Base-by-base conservation (phyloP, 2,329 filamentous ascomycete species). In the Penicillium paneum region DNA sequence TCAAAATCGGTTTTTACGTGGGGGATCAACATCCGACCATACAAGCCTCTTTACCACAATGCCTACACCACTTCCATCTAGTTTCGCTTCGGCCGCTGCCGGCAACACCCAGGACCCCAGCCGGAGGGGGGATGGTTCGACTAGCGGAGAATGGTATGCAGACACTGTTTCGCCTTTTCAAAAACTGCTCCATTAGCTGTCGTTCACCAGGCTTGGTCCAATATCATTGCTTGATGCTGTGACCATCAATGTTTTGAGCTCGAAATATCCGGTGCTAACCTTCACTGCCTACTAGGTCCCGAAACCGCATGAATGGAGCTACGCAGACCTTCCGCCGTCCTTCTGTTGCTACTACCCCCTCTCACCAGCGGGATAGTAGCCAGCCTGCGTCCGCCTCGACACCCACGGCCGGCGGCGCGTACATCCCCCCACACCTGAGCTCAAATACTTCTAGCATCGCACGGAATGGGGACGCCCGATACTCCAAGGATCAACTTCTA, bases 31-130 rank as follows among this genome's bases (percentile, higher is more conserved):
- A 59, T 65, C 59, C 58, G 55, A 57, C 59, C 59, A 54, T 52
- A 59, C 55, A 52, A 60, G 39, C 58, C 56, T 58, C 54, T 57
- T 52, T 59, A 57, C 54, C 66, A 75, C 64, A 67, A 82, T 91
- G 88, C 83, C 87, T 78, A 84, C 86, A 72, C 86, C 88, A 78
- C 83, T 91, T 74, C 86, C 88, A 67, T 90, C 89, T 66, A 91
- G 87, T 81, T 92, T 92, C 77, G 89, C 89, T 72, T 91, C 89
- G 71, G 89, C 89, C 67, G 89, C 89, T 65, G 88, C 89, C 72
- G 88, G 88, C 74, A 88, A 90, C 74, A 86, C 81, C 67, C 77
- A 74, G 79, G 71, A 85, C 72, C 76, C 83, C 83, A 73, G 81
- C 80, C 77, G 76, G 74, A 76, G 83, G 80, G 71, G 76, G 73